Conservation (phyloP, 768 basidiomycete species). For the Tricholoma sp. region DNA sequence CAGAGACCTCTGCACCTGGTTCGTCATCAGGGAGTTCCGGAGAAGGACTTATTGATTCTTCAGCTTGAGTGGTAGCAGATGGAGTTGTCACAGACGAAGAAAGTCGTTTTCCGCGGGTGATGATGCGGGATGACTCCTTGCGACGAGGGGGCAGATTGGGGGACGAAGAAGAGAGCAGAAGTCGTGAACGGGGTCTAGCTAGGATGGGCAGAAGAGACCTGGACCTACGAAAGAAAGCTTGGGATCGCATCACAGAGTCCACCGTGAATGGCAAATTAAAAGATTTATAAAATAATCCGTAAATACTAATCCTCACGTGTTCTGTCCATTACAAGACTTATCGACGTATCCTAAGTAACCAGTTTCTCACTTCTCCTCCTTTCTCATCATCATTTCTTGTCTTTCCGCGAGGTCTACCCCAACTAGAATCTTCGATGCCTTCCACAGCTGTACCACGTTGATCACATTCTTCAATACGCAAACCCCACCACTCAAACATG, state of each 20-base stretch:
- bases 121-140: background rate
- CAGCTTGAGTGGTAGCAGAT: background rate
- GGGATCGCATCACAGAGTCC: conserved; percentile 42
- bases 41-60: conserved; percentile 1
- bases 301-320: background rate
- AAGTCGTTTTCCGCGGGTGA: background rate
- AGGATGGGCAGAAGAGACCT: conserved; percentile 31
- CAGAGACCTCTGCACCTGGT: conserved; percentile 5
- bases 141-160: conserved; percentile 1
- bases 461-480: conserved; percentile 85
- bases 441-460: conserved; percentile 97
- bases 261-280: no score
- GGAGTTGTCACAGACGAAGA: conserved; percentile 6
- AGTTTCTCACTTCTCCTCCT: conserved; percentile 29
- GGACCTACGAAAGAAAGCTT: conserved; percentile 32
- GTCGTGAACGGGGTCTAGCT: conserved; percentile 12
- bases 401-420: conserved; percentile 90
- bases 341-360: background rate
- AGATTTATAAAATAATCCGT: no score
- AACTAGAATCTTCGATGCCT: conserved; percentile 91
- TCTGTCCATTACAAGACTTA: background rate
- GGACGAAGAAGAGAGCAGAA: conserved; percentile 6
- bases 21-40: conserved; percentile 6
- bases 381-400: conserved; percentile 40
- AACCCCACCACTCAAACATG: conserved; percentile 56